Base-by-base conservation (phyloP, 805 yeast species). In the Alloascoidea hylecoeti region DNA sequence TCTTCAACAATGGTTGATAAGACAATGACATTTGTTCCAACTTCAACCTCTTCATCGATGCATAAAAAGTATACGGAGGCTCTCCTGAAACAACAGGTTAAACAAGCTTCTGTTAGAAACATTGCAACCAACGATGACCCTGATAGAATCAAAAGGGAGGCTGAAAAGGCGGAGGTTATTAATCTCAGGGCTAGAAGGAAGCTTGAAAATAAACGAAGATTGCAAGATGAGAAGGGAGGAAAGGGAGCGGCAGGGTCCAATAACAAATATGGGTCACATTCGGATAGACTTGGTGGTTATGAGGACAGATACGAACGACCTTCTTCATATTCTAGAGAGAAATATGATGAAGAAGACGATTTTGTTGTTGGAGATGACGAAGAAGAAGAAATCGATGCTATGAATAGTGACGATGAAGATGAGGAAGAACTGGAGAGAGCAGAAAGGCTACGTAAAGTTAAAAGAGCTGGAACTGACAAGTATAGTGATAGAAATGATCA, bases 11-110 rank as follows among this genome's bases (percentile, higher is more conserved):
- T 72, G 16, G 61, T 92, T 39, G 67, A 64, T 35, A 75, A 80
- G 48, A 57, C 75, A 2, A 68, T 84, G 49, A 79, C 78, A 53
- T 72, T 92, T 40, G 72, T 86, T 38, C 98, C 98, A 14, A 76
- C 96, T 0, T 85, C 96, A 0, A 84, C 94, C n/a, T 68, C 72
- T 35, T 84, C 96, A 2, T 70, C 72, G 38, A 79, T 94, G 2
- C 97, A 89, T 56, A 68, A 72, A 47, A 73, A 76, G 51, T 67
- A 92, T 45, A 84, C 95, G 5, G 48, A 44, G 19, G 56, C 54
- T 23, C 51, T 63, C 28, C 56, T 57, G n/a, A 45, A 48, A 34
- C 50, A 51, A 28, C 52, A 52, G 39, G 41, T 45, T 15, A 43
- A 41, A n/a, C 46, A 49, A 27, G 46, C 49, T 35, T 43, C 46